phyloP scores from a whole-genome alignment of 148 eudicot genomes.

The Polygonum maritimum region DNA sequence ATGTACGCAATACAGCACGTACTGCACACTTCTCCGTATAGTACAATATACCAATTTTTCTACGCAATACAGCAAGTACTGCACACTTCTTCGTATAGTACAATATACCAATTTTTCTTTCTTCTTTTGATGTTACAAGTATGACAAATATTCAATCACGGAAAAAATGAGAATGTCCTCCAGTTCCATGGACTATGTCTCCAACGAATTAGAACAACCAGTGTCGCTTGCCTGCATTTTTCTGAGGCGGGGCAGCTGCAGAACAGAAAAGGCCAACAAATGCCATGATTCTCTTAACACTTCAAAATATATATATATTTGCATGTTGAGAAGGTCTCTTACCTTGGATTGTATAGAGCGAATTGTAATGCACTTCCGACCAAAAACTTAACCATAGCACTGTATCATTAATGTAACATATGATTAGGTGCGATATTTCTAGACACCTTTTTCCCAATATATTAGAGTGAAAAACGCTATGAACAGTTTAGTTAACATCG shows the following conservation, averaged over 20 bases:
- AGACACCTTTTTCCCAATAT: not conserved
- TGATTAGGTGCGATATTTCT: not conserved
- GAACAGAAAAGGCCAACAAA: not conserved
- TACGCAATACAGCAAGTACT: not conserved
- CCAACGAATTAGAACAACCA: conserved; percentile 50
- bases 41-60: not conserved
- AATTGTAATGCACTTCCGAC: conserved; percentile 97
- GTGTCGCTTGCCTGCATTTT: conserved; percentile 58
- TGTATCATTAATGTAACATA: conserved; percentile 19
- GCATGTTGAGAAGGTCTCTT: conserved; percentile 4
- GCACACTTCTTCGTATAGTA: not conserved
- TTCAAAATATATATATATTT: not conserved
- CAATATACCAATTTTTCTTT: not conserved
- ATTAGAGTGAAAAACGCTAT: not conserved
- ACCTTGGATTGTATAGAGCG: conserved; percentile 74
- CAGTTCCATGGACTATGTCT: not conserved
- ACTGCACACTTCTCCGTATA: not conserved
- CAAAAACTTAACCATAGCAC: conserved; percentile 92
- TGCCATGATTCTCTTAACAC: not conserved
- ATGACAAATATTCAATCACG: not conserved
- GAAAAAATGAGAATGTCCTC: not conserved
- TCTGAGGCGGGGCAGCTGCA: conserved; percentile 60
- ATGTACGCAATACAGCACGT: not conserved
- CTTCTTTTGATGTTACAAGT: not conserved
- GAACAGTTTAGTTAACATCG: not conserved